Evolutionary conservation across 208 protist genomes (phyloP), one percentile per base, ranked within the genome.

Genomic region (Acanthamoeba royreba): DNA sequence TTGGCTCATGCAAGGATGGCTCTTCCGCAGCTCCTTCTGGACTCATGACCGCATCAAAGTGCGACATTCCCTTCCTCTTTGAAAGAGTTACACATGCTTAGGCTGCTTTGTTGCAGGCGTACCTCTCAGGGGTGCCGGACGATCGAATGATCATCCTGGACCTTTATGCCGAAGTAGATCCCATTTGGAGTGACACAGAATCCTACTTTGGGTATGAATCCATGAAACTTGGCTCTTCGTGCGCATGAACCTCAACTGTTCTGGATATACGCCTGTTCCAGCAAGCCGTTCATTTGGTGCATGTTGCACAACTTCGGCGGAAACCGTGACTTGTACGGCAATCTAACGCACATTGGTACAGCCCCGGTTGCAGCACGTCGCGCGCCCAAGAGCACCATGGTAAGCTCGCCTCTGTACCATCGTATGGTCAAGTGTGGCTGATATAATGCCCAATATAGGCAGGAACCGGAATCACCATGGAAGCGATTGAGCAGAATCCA

Each of bases 251-350:
- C 55, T 66, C 11, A n/a, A 5, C 55, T 28, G 61, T 13, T 28
- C 13, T 72, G 61, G 28, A 11, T 8, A 35, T 4, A 11, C 61
- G 61, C 3, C 9, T 8, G 8, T 35, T 43, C 35, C 63, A 74
- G 63, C n/a, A 97, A 97, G 63, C 94, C 93, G 25, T 97, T 95
- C 66, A 92, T 97, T 9, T 97, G 96, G 96, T 96, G 95, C 95
- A 97, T 97, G 96, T 74, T 97, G 35, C 96, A 97, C 93, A 97
- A 97, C 85, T 97, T 97, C 88, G 96, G 96, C 25, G 96, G 95
- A 22, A 95, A 93, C 43, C 52, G 38, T 28, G 96, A 87, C n/a
- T 45, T 97, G 17, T 96, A 95, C 86, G 96, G 96, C 66, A 94
- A 89, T 22, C 38, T 96, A 8, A 31, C 86, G 7, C 25, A 15